Evolutionary conservation across 2,329 filamentous ascomycete species (phyloP).

Genomic region (Tolypocladium sp.): DNA sequence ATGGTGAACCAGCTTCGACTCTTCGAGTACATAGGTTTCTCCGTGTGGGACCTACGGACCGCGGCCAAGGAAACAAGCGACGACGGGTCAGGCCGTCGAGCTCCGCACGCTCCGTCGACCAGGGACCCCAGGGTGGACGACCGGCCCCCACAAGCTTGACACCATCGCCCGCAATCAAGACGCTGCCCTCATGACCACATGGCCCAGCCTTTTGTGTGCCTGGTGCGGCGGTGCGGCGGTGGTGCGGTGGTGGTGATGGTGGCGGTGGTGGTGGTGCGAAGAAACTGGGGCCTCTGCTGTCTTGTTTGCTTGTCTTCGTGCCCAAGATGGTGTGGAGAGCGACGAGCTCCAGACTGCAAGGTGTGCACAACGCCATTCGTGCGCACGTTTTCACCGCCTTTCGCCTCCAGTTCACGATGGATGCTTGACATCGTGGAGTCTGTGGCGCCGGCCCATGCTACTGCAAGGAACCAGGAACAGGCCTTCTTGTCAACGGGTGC

Average conservation of each 20-base stretch:
- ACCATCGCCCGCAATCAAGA: not conserved
- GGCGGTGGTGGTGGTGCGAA: not conserved
- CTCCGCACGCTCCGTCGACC: not conserved
- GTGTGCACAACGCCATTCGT: not conserved
- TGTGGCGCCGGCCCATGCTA: not conserved
- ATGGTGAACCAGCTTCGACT: not conserved
- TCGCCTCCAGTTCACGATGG: not conserved
- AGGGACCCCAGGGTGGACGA: not conserved
- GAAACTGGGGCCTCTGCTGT: not conserved
- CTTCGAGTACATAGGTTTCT: not conserved
- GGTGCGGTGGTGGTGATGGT: not conserved
- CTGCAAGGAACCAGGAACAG: slow-evolving; percentile 3
- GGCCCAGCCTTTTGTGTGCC: not conserved
- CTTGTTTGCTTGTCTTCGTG: not conserved
- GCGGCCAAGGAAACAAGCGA: not conserved
- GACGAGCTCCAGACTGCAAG: not conserved
- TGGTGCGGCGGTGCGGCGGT: not conserved
- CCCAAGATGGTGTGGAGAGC: not conserved
- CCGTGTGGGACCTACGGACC: not conserved
- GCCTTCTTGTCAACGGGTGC: not conserved
- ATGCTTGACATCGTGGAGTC: not conserved
- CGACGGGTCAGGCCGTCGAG: not conserved
- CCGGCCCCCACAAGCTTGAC: not conserved
- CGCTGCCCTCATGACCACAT: not conserved
- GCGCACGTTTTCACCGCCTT: not conserved